phyloP scores from a whole-genome alignment of 2,329 filamentous ascomycete genomes.

The Penicillium sp. region DNA sequence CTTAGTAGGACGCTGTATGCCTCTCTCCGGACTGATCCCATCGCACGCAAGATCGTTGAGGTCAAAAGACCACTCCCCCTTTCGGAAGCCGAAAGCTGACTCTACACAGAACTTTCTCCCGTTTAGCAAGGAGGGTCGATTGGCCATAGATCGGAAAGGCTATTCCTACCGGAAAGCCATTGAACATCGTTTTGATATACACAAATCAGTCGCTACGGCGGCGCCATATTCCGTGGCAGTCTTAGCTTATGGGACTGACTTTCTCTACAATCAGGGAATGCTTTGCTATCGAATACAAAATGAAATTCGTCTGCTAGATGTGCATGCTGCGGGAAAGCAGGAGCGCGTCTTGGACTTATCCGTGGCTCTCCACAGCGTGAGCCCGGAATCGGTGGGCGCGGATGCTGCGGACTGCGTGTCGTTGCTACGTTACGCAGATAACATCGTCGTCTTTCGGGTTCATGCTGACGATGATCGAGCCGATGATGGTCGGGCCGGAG shows the following conservation, averaged over 20 bases:
- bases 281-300: constrained; percentile 63
- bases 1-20: constrained; percentile 54
- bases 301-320: constrained; percentile 59
- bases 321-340: constrained; percentile 50
- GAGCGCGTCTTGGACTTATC: constrained; percentile 61
- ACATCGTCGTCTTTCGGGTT: constrained; percentile 60
- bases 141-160: constrained; percentile 39
- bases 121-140: constrained; percentile 47
- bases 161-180: constrained; percentile 55
- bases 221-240: constrained; percentile 63
- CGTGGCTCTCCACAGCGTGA: constrained; percentile 37
- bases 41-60: constrained; percentile 60
- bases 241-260: constrained; percentile 61
- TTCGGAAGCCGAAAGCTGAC: not conserved
- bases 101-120: constrained; percentile 40
- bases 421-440: constrained; percentile 60
- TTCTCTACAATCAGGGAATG: constrained; percentile 63
- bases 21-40: constrained; percentile 54
- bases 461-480: constrained; percentile 42
- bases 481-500: no score
- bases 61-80: constrained; percentile 40
- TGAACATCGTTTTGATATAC: constrained; percentile 62
- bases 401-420: constrained; percentile 49
- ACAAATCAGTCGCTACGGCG: constrained; percentile 60
- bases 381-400: constrained; percentile 31